Evolutionary conservation across 495 filamentous ascomycete species (phyloP), one percentile per base, ranked within the genome.

Genomic region (Xylaria nigripes): DNA sequence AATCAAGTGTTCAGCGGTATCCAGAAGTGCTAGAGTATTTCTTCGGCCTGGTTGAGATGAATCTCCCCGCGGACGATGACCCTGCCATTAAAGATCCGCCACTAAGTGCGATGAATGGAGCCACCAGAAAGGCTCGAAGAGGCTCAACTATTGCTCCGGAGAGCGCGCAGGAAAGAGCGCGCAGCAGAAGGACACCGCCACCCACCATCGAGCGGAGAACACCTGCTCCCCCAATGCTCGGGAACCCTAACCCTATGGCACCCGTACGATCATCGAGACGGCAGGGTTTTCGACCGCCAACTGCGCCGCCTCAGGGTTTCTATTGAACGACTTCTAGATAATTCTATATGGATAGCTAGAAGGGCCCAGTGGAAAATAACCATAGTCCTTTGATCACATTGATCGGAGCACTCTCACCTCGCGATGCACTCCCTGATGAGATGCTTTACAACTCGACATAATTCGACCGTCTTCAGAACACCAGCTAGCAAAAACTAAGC

Each of bases 11-110:
- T 32, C 80, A 86, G 49, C 72, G 79, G 48, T 89, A 89, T 57
- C 85, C 85, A 4, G 82, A 87, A 60, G 83, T 88, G 23, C 72
- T 89, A 36, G 83, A 88, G 67, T 85, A 87, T 62, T 88, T 82
- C 60, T 87, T 79, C 70, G 74, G 77, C 51, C 69, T 85, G 23
- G 78, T 86, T 15, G 80, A 84, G 56, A 57, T 86, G 51, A 76
- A 72, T 41, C 64, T 85, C 6, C 83, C 83, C 0, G 62, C 67
- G 21, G 77, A 81, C 43, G 71, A 79, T 51, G 77, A 80, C 29
- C 63, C 71, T 1, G 68, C 69, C 25, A 76, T 81, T 44, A 76
- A 75, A 56, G 77, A 81, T 56, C 78, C 77, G 46, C 78, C 78
- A 7, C 64, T 81, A 48, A 77, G 74, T 59, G 76, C 77, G 48